phyloP scores from a whole-genome alignment of 2,329 filamentous ascomycete genomes.

The Teratosphaeriaceae sp. region DNA sequence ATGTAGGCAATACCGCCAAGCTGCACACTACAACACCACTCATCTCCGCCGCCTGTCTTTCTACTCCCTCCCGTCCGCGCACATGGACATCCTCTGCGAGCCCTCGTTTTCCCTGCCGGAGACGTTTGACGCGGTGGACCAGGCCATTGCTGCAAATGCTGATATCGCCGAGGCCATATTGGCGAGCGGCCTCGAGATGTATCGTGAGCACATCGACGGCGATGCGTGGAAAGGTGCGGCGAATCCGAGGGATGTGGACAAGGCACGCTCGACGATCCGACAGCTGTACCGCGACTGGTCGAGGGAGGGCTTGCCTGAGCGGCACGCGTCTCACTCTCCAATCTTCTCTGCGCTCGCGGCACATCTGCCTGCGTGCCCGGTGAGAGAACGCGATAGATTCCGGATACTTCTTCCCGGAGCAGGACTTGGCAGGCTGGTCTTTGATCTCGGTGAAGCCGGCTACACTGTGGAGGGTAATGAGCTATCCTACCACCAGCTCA shows the following conservation, averaged over 20 bases:
- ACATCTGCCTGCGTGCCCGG: conserved; percentile 33
- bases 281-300: conserved; percentile 98
- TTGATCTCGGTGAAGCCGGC: conserved; percentile 70
- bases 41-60: conserved; percentile 87
- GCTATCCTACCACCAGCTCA: conserved; percentile 93
- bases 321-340: conserved; percentile 69
- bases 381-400: conserved; percentile 33
- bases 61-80: conserved; percentile 76
- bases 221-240: conserved; percentile 63
- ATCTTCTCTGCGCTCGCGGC: conserved; percentile 59
- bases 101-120: conserved; percentile 79
- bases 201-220: conserved; percentile 46
- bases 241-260: conserved; percentile 72
- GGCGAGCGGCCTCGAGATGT: conserved; percentile 59
- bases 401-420: conserved; percentile 82
- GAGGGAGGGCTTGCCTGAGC: conserved; percentile 64
- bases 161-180: conserved; percentile 75
- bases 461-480: conserved; percentile 80
- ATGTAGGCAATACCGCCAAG: conserved; percentile 58
- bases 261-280: conserved; percentile 83
- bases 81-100: conserved; percentile 75
- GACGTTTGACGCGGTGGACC: conserved; percentile 70
- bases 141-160: conserved; percentile 83
- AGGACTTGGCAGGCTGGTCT: conserved; percentile 80
- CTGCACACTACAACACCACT: conserved; percentile 83